Percentiles rank a stretch among this genome's conserved stretches.
Evolutionary conservation across 2,329 filamentous ascomycete species (phyloP).

Genomic region (Xylaria hypoxylon): DNA sequence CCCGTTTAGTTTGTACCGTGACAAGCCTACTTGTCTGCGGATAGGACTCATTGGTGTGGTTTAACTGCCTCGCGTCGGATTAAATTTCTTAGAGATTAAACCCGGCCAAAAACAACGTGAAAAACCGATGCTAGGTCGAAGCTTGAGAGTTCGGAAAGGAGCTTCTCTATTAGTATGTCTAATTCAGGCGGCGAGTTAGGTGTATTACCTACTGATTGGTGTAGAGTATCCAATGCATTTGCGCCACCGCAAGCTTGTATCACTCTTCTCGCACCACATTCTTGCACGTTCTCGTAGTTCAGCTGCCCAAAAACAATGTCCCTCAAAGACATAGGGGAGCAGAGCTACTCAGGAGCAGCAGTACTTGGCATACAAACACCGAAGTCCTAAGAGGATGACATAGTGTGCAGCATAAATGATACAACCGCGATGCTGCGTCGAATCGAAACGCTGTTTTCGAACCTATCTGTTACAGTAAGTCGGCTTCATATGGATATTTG

Average conservation of each 20-base stretch:
- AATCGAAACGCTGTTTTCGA: not conserved
- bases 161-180: conserved; percentile 5
- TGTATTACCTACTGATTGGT: conserved; percentile 8
- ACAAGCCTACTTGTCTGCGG: conserved; percentile 15
- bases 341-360: not conserved
- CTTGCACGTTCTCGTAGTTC: conserved; percentile 5
- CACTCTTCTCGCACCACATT: conserved; percentile 1
- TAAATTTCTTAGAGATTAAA: conserved; percentile 1
- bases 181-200: not conserved
- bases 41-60: conserved; percentile 1
- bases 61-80: conserved; percentile 4
- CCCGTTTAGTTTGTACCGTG: conserved; percentile 31
- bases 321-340: not conserved
- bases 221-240: not conserved
- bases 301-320: not conserved
- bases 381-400: conserved; percentile 2
- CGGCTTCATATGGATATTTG: not conserved
- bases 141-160: not conserved
- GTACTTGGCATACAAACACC: not conserved
- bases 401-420: conserved; percentile 13
- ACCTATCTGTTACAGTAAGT: not conserved
- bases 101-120: not conserved
- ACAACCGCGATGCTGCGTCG: not conserved
- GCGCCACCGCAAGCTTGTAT: conserved; percentile 15
- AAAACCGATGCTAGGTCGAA: not conserved